Evolutionary conservation across 78 protist genomes (phyloP).

Genomic region (Dictyostelium firmibasis): DNA sequence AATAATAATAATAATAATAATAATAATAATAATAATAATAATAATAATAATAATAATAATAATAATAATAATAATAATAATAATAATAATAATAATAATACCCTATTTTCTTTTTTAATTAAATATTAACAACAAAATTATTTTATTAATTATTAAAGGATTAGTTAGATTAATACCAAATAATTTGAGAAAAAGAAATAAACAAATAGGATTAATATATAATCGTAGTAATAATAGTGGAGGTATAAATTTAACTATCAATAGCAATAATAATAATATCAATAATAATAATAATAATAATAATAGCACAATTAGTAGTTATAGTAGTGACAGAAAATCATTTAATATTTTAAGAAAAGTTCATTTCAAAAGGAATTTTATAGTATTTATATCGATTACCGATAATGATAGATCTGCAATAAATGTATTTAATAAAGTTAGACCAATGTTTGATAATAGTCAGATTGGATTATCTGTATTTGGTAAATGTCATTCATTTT

Average conservation of each 20-base stretch:
- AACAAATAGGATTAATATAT: background rate
- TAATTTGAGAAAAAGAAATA: background rate
- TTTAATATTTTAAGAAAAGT: background rate
- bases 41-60: too few species aligned
- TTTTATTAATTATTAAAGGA: background rate
- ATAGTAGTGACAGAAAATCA: background rate
- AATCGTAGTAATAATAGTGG: background rate
- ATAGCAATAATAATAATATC: background rate
- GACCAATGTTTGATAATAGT: slow-evolving; percentile 23
- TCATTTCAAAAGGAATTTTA: slow-evolving; percentile 5
- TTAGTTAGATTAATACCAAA: background rate
- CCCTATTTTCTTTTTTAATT: too few species aligned
- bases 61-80: too few species aligned
- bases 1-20: too few species aligned
- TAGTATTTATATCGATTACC: slow-evolving; percentile 17
- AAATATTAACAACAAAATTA: background rate
- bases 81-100: too few species aligned
- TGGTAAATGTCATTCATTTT: too few species aligned
- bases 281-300: background rate
- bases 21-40: too few species aligned
- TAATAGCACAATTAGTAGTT: slow-evolving; percentile 5
- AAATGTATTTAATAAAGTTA: slow-evolving; percentile 37
- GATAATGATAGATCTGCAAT: background rate
- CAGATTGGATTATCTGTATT: background rate
- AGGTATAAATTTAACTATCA: background rate